Evolutionary conservation across 345 rosid genomes (phyloP).

Genomic region (Trapa bicornis): DNA sequence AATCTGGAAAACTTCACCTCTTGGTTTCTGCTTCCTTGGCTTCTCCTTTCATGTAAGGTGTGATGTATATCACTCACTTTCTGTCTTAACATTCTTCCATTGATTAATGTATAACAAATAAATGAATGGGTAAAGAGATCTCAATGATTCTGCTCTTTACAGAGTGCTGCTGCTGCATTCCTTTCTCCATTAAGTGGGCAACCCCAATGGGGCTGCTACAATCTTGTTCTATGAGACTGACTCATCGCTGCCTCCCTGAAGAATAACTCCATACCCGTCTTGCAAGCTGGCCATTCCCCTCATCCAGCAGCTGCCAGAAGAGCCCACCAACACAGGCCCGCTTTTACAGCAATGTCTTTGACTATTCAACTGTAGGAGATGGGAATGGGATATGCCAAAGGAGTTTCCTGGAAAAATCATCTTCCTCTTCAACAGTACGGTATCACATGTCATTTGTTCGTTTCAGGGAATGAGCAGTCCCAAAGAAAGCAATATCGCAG

Average conservation of each 20-base stretch:
- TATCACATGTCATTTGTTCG: neutral
- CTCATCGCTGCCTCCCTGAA: slow-evolving; percentile 11
- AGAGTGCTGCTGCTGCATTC: slow-evolving; percentile 26
- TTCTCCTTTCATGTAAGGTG: neutral
- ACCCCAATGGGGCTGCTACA: slow-evolving; percentile 6
- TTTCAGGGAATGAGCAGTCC: neutral
- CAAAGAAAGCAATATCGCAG: no score
- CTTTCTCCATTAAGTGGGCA: slow-evolving; percentile 43
- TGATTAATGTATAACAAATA: neutral
- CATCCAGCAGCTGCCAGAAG: slow-evolving; percentile 55
- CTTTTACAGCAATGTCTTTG: slow-evolving; percentile 5
- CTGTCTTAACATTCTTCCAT: neutral
- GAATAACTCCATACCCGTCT: slow-evolving; percentile 56
- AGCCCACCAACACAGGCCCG: slow-evolving; percentile 54
- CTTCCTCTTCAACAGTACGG: neutral
- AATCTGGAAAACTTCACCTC: slow-evolving; percentile 35
- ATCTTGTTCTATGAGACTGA: neutral
- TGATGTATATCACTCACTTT: neutral
- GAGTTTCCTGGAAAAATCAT: neutral
- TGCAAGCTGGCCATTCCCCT: slow-evolving; percentile 27
- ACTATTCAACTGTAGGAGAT: no score
- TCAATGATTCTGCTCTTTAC: neutral
- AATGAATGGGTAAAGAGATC: neutral
- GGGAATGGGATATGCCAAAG: no score
- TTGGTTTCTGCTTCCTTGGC: slow-evolving; percentile 7